phyloP scores from a whole-genome alignment of 495 filamentous ascomycete genomes.

The Penicillium coffeae region DNA sequence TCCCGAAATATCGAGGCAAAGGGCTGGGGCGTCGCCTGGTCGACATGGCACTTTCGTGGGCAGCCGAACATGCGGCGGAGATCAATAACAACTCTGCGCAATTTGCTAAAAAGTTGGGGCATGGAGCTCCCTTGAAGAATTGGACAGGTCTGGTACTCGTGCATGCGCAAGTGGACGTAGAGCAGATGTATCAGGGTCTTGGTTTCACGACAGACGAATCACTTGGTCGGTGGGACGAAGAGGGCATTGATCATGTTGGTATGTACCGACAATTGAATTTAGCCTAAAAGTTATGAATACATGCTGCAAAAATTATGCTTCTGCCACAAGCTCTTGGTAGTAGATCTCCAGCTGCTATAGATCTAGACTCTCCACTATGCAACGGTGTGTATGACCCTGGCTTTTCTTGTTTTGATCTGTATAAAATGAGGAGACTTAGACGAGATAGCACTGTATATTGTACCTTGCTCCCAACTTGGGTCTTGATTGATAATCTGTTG shows the following conservation, averaged over 20 bases:
- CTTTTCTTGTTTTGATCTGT: no score
- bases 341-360: no score
- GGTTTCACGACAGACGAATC: constrained; percentile 68
- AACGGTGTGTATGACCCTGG: no score
- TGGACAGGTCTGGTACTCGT: constrained; percentile 71
- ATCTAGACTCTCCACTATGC: no score
- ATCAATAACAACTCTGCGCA: constrained; percentile 30
- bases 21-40: constrained; percentile 62
- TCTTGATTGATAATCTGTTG: no score
- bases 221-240: constrained; percentile 77
- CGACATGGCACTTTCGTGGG: constrained; percentile 59
- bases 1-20: constrained; percentile 56
- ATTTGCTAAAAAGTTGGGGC: constrained; percentile 39
- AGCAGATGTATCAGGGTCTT: constrained; percentile 55
- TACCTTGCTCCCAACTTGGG: no score
- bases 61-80: constrained; percentile 47
- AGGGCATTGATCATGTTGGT: constrained; percentile 79
- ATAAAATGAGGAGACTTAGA: no score
- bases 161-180: constrained; percentile 66
- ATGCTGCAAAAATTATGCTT: not conserved
- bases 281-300: not conserved
- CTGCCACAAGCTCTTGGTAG: no score
- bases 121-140: constrained; percentile 19
- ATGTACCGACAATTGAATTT: constrained; percentile 57
- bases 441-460: no score